Base-by-base conservation (phyloP, 2,329 filamentous ascomycete genomes). In the Truncatella angustata region DNA sequence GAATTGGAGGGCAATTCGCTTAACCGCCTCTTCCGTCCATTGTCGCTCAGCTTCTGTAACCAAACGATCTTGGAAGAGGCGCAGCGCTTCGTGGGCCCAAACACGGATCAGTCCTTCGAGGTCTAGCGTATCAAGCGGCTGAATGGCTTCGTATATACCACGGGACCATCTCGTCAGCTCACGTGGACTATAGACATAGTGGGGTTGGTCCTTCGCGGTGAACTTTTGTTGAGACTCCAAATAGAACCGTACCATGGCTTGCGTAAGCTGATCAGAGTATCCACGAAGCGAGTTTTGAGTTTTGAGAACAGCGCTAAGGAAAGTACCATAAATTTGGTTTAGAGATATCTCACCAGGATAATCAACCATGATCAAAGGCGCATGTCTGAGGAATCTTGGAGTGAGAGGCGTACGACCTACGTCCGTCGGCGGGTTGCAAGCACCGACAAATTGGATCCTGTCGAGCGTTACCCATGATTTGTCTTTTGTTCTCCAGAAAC, bases 121-220 rank as follows among this genome's bases (percentile, higher is more conserved):
- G 1, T 90, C 85, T 20, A 99, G 78, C 10, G 80, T 88, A 70
- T 99, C 94, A 11, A 99, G 81, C 11, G 95, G 94, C 56, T 90
- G 85, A 58, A 99, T 96, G 0, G 94, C 93, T 71, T 99, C 94
- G 62, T 99, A 99, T 18, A 99, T 82, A 73, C 95, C 94, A 59
- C 95, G 90, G 26, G 96, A 93, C 94, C 94, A 99, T 68, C 94
- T 83, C 11, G 95, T 99, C 63, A 99, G 79, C 69, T 99, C 94
- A 87, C 94, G 91, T 66, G 94, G 94, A 70, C 92, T 97, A 81
- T 99, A 99, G 42, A 99, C 92, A 68, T 99, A 99, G 69, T 99
- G 94, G 1, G 94, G 94, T 66, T 99, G 94, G 36, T 97, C 97
- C 72, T 96, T 88, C 5, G 94, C 88, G 9, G 94, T 99, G 67